Evolutionary conservation across 2,329 filamentous ascomycete genomes (phyloP).

Genomic region (Claviceps digitariae): DNA sequence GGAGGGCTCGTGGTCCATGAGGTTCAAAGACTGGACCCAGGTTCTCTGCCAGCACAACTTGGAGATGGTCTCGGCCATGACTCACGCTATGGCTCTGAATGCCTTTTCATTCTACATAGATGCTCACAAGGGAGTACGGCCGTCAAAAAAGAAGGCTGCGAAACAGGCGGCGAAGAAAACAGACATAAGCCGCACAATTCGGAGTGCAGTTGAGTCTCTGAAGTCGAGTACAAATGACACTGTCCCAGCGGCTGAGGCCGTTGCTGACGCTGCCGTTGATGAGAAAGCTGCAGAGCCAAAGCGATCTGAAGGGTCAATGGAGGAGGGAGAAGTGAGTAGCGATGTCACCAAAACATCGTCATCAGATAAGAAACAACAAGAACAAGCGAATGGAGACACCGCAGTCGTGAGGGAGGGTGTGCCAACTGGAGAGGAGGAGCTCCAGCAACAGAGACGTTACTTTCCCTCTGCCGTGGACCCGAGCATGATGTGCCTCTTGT

Average conservation of each 20-base stretch:
- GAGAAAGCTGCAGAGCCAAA: not conserved
- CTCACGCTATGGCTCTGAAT: conserved; percentile 10
- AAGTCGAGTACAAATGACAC: not conserved
- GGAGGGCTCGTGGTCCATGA: conserved; percentile 20
- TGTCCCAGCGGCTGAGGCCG: not conserved
- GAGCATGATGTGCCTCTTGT: conserved; percentile 35
- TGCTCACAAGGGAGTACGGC: conserved; percentile 15
- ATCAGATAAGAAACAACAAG: not conserved
- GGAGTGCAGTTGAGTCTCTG: conserved; percentile 10
- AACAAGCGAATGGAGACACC: not conserved
- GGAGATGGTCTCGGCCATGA: conserved; percentile 11
- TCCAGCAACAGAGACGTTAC: conserved; percentile 30
- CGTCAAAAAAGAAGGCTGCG: conserved; percentile 18
- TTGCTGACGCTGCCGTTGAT: not conserved
- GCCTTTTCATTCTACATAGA: conserved; percentile 21
- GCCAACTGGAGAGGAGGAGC: conserved; percentile 19
- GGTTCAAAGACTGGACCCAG: conserved; percentile 22
- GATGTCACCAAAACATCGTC: not conserved
- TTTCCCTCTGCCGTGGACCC: conserved; percentile 35
- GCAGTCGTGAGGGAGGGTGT: conserved; percentile 10
- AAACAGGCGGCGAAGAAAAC: conserved; percentile 17
- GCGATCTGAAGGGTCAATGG: not conserved
- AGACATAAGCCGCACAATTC: conserved; percentile 13
- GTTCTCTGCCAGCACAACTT: conserved; percentile 17
- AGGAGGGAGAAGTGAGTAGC: conserved; percentile 1